Base-by-base conservation (phyloP, 2,329 filamentous ascomycete species). In the Colletotrichum lupini region DNA sequence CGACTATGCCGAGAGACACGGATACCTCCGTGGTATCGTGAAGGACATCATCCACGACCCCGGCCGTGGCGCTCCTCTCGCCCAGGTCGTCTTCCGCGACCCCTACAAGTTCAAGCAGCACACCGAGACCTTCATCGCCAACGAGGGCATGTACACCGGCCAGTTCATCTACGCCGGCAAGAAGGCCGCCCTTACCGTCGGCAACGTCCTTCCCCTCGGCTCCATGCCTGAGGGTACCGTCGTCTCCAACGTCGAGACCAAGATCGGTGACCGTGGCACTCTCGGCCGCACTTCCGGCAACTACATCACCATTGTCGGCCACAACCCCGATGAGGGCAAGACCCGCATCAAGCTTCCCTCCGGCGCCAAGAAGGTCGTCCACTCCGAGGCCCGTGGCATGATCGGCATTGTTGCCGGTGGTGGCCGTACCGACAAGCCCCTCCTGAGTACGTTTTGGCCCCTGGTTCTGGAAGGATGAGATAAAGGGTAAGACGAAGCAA, bases 161-260 rank as follows among this genome's bases (percentile, higher is more conserved):
- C 97, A 99, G 89, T 99, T 99, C 92, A 95, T 99, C 93, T 99
- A 99, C 89, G 97, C 96, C 85, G 97, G 97, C 86, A 99, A 99
- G 95, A 97, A 98, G 89, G 97, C 97, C 82, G 90, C 93, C 79
- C 92, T 99, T 84, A 98, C 94, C 83, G 93, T 99, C 87, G 97
- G 97, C 87, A 99, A 99, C 92, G 88, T 99, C 85, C 94, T 99
- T 77, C 97, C 97, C 79, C 92, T 99, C 81, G 91, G 92, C 84
- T 95, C 94, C 84, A 94, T 98, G 85, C 97, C 97, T 80, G 97
- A 99, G 91, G 97, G 97, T 95, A 99, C 97, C 87, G 96, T 99
- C 82, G 92, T 99, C 82, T 95, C 94, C 87, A 99, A 99, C 90
- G 97, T 99, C 82, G 97, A 99, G 91, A 96, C 98, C 93, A 98